These are phyloP conservation scores for Macrophomina pseudophaseolina DNA, from an alignment of 2,329 filamentous ascomycete species.

Conservation along the genomic window DNA sequence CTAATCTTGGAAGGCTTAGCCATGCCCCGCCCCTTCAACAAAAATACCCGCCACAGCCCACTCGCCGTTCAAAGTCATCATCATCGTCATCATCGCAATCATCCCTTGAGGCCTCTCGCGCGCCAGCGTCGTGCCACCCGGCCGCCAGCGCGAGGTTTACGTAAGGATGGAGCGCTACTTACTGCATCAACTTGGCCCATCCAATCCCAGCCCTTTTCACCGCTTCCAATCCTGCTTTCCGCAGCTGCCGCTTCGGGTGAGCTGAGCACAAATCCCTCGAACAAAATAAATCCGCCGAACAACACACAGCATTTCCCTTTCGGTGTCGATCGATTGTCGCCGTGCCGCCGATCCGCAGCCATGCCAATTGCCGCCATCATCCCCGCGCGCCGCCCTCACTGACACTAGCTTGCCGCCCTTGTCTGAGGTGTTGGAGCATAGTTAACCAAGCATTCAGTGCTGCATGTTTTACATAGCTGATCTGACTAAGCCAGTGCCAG, in stretches of 20 bases:
- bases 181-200: not conserved
- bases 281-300: conserved; percentile 12
- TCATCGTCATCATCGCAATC: not conserved
- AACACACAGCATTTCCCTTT: not conserved
- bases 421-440: conserved; percentile 5
- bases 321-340: not conserved
- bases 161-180: conserved; percentile 6
- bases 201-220: not conserved
- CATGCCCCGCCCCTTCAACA: not conserved
- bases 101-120: not conserved
- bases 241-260: conserved; percentile 23
- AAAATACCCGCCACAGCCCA: not conserved
- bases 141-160: conserved; percentile 10
- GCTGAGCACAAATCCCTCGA: conserved; percentile 2
- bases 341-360: not conserved
- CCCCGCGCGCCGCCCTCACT: not conserved
- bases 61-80: not conserved
- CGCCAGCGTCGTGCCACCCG: conserved; percentile 7
- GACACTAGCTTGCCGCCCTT: not conserved
- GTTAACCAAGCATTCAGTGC: conserved; percentile 2
- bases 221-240: conserved; percentile 4
- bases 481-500: conserved; percentile 14
- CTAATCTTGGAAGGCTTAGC: conserved; percentile 19
- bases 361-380: not conserved
- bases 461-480: conserved; percentile 17